Conservation (phyloP, 192 early-diverging fungal genomes). For the Endogone sp. region DNA sequence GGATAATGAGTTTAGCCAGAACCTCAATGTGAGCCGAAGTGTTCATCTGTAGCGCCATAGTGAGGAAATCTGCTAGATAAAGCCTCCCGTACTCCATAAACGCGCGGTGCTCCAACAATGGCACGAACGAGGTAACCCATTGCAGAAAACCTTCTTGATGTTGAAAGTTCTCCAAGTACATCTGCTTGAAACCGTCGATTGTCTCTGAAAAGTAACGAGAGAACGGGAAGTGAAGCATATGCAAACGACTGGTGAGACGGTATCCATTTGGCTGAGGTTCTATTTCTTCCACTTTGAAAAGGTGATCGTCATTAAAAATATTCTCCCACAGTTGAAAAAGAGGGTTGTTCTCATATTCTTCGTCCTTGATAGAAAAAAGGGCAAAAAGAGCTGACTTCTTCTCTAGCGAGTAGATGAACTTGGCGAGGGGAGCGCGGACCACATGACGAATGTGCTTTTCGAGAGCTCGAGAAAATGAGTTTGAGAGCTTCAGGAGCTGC, state of each 20-base stretch:
- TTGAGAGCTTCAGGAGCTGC: conserved; percentile 9
- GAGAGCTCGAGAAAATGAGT: conserved; percentile 12
- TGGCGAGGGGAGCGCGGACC: conserved; percentile 15
- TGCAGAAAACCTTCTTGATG: not conserved
- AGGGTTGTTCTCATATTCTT: not conserved
- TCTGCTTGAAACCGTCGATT: conserved; percentile 15
- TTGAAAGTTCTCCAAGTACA: conserved; percentile 9
- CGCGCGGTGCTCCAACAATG: conserved; percentile 1
- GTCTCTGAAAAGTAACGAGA: conserved; percentile 15
- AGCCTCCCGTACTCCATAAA: conserved; percentile 1
- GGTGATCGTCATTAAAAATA: conserved; percentile 9
- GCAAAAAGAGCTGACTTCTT: not conserved
- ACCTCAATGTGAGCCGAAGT: not conserved
- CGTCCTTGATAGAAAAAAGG: conserved; percentile 3
- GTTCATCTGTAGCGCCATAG: not conserved
- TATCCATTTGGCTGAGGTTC: conserved; percentile 15
- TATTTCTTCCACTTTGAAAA: conserved; percentile 8
- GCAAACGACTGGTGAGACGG: not conserved
- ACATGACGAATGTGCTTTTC: conserved; percentile 7
- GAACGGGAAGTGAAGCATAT: conserved; percentile 18
- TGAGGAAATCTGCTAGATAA: conserved; percentile 20
- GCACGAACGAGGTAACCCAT: not conserved
- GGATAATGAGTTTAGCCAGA: conserved; percentile 2
- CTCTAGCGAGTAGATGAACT: conserved; percentile 13
- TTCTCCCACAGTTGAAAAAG: conserved; percentile 11